Evolutionary conservation across 345 rosid genomes (phyloP), one percentile per base, ranked within the genome.

Genomic region (Trapa bicornis): DNA sequence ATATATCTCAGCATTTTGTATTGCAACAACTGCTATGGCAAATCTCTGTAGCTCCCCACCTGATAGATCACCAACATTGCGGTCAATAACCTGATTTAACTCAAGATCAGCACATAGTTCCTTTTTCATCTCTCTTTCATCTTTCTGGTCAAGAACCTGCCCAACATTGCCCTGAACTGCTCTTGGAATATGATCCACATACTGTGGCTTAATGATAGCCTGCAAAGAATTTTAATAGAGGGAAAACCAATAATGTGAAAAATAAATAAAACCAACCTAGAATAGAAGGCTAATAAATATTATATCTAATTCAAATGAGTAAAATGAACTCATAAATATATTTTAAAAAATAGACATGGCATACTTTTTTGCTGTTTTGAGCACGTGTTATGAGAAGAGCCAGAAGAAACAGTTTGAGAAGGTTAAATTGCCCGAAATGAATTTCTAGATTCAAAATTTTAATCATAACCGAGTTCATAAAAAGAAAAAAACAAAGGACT

Each of bases 11-110:
- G 97, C 99, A 79, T 81, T 87, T 74, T 94, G 96, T 77, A 91
- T 80, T 47, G 89, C 92, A 75, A 87, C 93, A 67, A 86, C 96
- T 22, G 97, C 99, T 65, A 94, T 91, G 47, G 96, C 97, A 84
- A 94, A 94, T 70, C 97, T 89, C 85, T 91, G 99, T 47, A 94
- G 87, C 81, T 94, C 97, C 72, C 99, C 99, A 75, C 97, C 99
- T 16, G 99, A 94, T 73, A 94, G 75, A 76, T 94, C 96, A 73
- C 81, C 88, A 50, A 91, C 97, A 75, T 84, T 87, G 38, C 97
- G 89, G 48, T 93, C 97, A 68, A 91, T 82, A 71, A 94, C 97
- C 80, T 84, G 96, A 83, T 91, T 89, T 73, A 94, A 83, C 67
- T 94, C 84, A 78, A 94, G 92, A 70, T 85, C 96, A 56, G 53